Conservation (phyloP, 768 basidiomycete genomes). For the Gymnopilus dilepis region DNA sequence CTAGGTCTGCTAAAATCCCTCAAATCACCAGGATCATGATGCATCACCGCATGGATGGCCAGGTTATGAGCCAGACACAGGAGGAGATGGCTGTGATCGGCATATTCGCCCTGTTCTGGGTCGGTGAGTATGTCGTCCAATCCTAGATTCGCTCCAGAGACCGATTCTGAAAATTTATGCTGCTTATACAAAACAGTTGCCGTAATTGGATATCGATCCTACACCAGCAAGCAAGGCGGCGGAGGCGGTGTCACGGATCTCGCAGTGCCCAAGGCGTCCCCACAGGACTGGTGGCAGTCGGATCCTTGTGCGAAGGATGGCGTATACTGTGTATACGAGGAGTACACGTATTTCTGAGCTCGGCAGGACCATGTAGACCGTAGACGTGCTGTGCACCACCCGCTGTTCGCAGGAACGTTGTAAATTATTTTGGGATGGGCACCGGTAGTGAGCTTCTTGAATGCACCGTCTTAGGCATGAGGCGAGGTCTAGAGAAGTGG, state of each 20-base stretch:
- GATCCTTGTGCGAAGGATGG: conserved; percentile 62
- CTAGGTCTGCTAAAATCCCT: not conserved
- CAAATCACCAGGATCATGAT: conserved; percentile 57
- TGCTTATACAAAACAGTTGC: conserved; percentile 31
- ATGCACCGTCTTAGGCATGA: conserved; percentile 12
- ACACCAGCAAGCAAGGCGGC: conserved; percentile 33
- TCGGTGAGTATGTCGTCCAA: conserved; percentile 53
- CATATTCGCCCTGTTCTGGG: conserved; percentile 76
- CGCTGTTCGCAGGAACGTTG: not conserved
- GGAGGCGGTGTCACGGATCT: conserved; percentile 28
- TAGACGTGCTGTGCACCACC: not conserved
- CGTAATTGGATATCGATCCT: conserved; percentile 51
- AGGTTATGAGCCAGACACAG: conserved; percentile 68
- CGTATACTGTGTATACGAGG: conserved; percentile 73
- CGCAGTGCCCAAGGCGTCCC: conserved; percentile 19
- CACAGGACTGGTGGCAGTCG: conserved; percentile 17
- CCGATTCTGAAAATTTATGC: not conserved
- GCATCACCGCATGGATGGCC: conserved; percentile 68
- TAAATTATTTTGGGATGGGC: conserved; percentile 3
- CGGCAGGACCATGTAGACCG: not conserved
- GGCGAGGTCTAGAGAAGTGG: not conserved
- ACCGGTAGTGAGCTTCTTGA: not conserved
- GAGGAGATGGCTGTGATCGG: conserved; percentile 77
- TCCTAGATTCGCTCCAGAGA: not conserved
- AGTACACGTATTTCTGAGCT: conserved; percentile 43